phyloP scores from a whole-genome alignment of 768 basidiomycete genomes.

The Leccinum broughii region DNA sequence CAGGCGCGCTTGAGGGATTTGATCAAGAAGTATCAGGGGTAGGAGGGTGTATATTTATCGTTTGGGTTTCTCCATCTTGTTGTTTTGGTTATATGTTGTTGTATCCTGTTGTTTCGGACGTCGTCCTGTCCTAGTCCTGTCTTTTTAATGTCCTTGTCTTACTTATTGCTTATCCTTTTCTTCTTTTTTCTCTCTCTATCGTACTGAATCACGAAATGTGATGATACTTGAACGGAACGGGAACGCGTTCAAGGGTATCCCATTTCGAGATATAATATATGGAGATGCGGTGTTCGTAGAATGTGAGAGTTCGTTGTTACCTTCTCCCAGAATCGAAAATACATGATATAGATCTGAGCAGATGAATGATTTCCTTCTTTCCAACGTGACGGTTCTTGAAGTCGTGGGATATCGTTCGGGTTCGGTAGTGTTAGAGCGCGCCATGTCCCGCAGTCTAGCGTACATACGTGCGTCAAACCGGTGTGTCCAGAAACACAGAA shows the following conservation, averaged over 20 bases:
- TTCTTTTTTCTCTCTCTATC: neutral
- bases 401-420: neutral
- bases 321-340: neutral
- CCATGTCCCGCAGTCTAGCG: slow-evolving; percentile 29
- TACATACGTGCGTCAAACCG: neutral
- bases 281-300: neutral
- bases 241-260: neutral
- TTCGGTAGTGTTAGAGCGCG: slow-evolving; percentile 16
- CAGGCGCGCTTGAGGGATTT: slow-evolving; percentile 75
- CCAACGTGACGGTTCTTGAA: neutral
- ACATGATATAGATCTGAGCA: neutral
- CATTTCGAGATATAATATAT: neutral
- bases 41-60: neutral
- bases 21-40: slow-evolving; percentile 78
- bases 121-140: neutral
- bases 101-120: slow-evolving; percentile 1
- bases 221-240: too few species aligned
- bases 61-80: neutral
- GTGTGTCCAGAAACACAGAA: neutral
- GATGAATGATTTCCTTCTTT: neutral
- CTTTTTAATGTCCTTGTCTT: neutral
- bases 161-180: neutral
- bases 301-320: neutral
- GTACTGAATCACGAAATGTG: neutral
- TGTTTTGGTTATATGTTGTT: neutral